Evolutionary conservation across 371 early-diverging fungal species (phyloP).

Genomic region (Apophysomyces elegans): DNA sequence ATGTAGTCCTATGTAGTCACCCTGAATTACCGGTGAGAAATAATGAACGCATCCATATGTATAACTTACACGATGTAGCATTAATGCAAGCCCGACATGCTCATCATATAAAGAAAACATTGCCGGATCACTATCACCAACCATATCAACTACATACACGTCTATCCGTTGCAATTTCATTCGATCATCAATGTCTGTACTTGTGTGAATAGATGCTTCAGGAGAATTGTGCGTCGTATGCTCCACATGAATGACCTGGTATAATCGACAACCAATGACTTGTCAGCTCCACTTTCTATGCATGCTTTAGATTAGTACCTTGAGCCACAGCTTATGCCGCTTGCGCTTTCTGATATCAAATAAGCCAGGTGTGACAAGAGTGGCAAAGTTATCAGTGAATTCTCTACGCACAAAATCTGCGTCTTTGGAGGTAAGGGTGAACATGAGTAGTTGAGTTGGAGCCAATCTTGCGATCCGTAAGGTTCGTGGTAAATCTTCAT

Average conservation of each 20-base stretch:
- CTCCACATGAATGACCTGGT: slow-evolving; percentile 39
- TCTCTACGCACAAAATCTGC: slow-evolving; percentile 30
- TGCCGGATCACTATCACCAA: slow-evolving; percentile 30
- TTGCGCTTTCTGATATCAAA: slow-evolving; percentile 1
- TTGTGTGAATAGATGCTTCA: neutral
- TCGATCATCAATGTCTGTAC: slow-evolving; percentile 9
- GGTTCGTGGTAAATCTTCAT: slow-evolving; percentile 14
- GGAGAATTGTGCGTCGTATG: slow-evolving; percentile 21
- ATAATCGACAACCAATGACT: neutral
- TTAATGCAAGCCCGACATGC: slow-evolving; percentile 27
- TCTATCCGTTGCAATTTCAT: slow-evolving; percentile 27
- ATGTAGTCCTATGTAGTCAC: slow-evolving; percentile 45
- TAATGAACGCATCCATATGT: neutral
- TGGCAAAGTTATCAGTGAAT: slow-evolving; percentile 24
- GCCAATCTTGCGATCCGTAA: slow-evolving; percentile 32
- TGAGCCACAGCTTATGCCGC: slow-evolving; percentile 36
- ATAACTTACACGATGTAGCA: slow-evolving; percentile 29
- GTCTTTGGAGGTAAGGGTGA: slow-evolving; percentile 33
- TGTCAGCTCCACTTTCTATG: neutral
- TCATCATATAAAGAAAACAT: slow-evolving; percentile 40
- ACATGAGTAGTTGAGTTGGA: slow-evolving; percentile 36
- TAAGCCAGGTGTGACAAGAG: slow-evolving; percentile 8
- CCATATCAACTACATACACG: slow-evolving; percentile 40
- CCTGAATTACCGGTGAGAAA: slow-evolving; percentile 6
- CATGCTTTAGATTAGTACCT: slow-evolving; percentile 11